A percentile compares a stretch with the other conserved stretches of the same genome.
Conservation (phyloP, 306 rosid species). For the Medicago lupulina region DNA sequence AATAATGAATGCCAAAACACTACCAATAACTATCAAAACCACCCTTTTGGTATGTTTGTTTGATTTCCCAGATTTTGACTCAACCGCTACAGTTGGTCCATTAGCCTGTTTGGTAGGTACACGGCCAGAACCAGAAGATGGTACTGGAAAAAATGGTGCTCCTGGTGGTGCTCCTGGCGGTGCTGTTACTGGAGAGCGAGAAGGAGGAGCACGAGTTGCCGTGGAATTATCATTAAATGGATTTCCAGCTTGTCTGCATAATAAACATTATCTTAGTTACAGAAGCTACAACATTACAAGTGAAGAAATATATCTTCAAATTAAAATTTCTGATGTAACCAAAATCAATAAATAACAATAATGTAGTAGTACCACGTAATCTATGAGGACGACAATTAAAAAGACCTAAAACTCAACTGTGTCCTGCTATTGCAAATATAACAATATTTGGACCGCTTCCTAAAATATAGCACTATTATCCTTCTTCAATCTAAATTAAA, state of each 20-base stretch:
- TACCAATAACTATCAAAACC: constrained; percentile 80
- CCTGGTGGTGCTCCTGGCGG: constrained; percentile 64
- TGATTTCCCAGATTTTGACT: constrained; percentile 63
- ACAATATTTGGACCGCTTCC: neutral
- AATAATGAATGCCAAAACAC: constrained; percentile 58
- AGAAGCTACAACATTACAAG: constrained; percentile 32
- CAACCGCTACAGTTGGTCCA: constrained; percentile 67
- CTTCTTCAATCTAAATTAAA: too few species aligned
- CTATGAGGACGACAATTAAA: constrained; percentile 21
- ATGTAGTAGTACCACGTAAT: neutral
- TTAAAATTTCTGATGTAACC: constrained; percentile 17
- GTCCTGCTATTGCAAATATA: constrained; percentile 6
- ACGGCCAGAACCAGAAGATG: constrained; percentile 52
- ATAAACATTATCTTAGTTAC: constrained; percentile 39
- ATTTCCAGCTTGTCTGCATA: constrained; percentile 84
- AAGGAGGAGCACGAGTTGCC: constrained; percentile 56
- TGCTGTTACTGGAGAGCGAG: constrained; percentile 56
- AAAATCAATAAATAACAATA: neutral
- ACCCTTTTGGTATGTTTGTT: constrained; percentile 68
- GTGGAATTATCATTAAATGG: constrained; percentile 75
- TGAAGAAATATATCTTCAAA: constrained; percentile 9
- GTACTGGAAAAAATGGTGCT: constrained; percentile 46
- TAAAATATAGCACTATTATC: too few species aligned
- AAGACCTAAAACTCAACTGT: constrained; percentile 10
- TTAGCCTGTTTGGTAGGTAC: constrained; percentile 69